phyloP scores from a whole-genome alignment of 1,139 yeast species.

The Debaryomyces subglobosus region DNA sequence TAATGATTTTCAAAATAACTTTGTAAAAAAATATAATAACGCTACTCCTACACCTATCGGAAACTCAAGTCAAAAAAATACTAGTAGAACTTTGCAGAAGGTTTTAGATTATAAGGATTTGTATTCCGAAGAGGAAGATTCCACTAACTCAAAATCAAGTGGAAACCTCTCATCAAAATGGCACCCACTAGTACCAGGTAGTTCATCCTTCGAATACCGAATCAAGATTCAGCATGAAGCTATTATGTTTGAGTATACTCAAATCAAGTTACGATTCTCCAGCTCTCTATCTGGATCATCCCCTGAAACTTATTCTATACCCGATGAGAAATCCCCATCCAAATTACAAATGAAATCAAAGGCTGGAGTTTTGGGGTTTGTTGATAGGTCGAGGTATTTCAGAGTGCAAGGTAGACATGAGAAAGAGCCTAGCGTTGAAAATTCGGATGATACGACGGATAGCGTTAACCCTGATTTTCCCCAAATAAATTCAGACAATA shows the following conservation, averaged over 20 bases:
- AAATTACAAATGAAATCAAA: constrained; percentile 13
- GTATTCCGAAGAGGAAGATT: not conserved
- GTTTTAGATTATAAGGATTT: constrained; percentile 37
- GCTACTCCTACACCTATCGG: constrained; percentile 5
- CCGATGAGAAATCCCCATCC: not conserved
- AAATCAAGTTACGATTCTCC: constrained; percentile 41
- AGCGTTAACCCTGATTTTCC: not conserved
- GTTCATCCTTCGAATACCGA: constrained; percentile 20
- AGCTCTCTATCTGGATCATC: constrained; percentile 15
- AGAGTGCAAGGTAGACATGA: not conserved
- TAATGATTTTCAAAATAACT: constrained; percentile 34
- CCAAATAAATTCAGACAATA: constrained; percentile 14
- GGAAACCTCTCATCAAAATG: not conserved
- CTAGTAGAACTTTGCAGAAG: constrained; percentile 39
- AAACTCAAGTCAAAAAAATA: constrained; percentile 10
- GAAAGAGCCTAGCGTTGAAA: not conserved
- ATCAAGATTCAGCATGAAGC: constrained; percentile 44
- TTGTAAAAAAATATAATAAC: constrained; percentile 27
- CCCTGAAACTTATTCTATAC: not conserved
- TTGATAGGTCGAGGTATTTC: constrained; percentile 13
- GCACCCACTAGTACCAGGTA: not conserved
- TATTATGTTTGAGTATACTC: constrained; percentile 39
- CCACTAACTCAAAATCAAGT: not conserved
- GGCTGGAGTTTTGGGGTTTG: constrained; percentile 24
- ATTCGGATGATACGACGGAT: not conserved